These are phyloP conservation scores for Raffaelea albimanens DNA, from an alignment of 2,329 filamentous ascomycete genomes.

Conservation along the genomic window DNA sequence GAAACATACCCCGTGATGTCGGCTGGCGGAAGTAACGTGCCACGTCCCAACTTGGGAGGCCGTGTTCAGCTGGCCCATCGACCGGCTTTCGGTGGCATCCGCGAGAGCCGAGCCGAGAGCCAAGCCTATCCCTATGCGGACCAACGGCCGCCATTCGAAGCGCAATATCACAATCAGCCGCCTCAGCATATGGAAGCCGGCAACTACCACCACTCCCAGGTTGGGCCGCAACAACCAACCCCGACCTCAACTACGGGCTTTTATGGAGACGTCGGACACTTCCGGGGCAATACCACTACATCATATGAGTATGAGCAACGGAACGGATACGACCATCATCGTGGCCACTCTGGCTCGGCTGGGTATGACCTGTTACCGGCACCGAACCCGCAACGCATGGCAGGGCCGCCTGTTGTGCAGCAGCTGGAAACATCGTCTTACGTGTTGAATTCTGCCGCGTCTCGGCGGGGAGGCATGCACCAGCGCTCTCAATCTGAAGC, in stretches of 20 bases:
- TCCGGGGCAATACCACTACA: slow-evolving; percentile 1
- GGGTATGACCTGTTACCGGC: slow-evolving; percentile 6
- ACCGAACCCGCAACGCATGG: slow-evolving; percentile 4
- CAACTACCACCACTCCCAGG: neutral
- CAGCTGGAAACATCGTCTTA: slow-evolving; percentile 7
- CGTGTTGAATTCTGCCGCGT: neutral
- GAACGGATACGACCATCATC: slow-evolving; percentile 1
- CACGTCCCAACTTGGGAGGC: slow-evolving; percentile 14
- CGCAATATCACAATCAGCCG: neutral
- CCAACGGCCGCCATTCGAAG: neutral
- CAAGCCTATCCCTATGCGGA: neutral
- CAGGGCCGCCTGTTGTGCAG: slow-evolving; percentile 1
- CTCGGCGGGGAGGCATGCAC: slow-evolving; percentile 5
- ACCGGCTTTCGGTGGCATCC: slow-evolving; percentile 23
- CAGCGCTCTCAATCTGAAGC: slow-evolving; percentile 15
- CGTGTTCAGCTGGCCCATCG: slow-evolving; percentile 19
- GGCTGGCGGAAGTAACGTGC: neutral
- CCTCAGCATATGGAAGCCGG: neutral
- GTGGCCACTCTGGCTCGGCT: too few relatives aligned
- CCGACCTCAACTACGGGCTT: neutral
- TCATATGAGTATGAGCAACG: neutral
- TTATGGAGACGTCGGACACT: neutral
- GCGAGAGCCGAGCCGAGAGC: slow-evolving; percentile 19
- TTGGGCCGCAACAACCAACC: neutral
- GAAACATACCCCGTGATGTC: neutral